Percentiles rank a stretch among this genome's conserved stretches.
Evolutionary conservation across 305 asterid species (phyloP).

Genomic region (Rubia peregrina): DNA sequence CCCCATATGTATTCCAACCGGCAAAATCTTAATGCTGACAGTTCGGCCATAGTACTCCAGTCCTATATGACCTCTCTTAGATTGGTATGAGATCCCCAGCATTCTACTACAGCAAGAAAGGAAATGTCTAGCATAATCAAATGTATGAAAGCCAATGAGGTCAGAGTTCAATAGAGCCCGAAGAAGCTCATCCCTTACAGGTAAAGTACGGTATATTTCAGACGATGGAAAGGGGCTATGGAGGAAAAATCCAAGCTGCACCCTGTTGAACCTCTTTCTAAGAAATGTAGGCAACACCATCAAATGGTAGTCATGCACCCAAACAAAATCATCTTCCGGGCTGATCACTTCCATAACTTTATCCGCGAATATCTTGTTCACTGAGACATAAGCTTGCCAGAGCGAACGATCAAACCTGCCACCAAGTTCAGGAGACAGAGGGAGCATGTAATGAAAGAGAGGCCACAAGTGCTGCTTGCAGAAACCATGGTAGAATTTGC

Average conservation of each 20-base stretch:
- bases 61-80: conserved; percentile 82
- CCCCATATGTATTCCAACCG: conserved; percentile 83
- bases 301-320: conserved; percentile 90
- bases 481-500: conserved; percentile 74
- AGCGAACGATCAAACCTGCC: conserved; percentile 75
- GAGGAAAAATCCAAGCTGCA: conserved; percentile 79
- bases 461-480: conserved; percentile 89
- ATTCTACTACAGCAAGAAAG: conserved; percentile 89
- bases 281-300: conserved; percentile 84
- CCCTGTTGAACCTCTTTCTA: conserved; percentile 73
- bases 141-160: conserved; percentile 81
- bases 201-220: conserved; percentile 76
- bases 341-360: conserved; percentile 86
- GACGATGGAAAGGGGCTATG: conserved; percentile 84
- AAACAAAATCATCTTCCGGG: conserved; percentile 79
- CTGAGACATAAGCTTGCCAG: conserved; percentile 91
- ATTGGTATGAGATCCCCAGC: conserved; percentile 79
- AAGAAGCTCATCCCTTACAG: conserved; percentile 65
- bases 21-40: conserved; percentile 75
- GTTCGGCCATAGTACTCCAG: conserved; percentile 85
- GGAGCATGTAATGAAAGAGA: conserved; percentile 89
- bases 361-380: conserved; percentile 82
- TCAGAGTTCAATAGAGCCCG: conserved; percentile 78
- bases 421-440: conserved; percentile 86
- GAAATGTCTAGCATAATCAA: conserved; percentile 81